Evolutionary conservation across 192 early-diverging fungal species (phyloP).

Genomic region (Dissophora ornata): DNA sequence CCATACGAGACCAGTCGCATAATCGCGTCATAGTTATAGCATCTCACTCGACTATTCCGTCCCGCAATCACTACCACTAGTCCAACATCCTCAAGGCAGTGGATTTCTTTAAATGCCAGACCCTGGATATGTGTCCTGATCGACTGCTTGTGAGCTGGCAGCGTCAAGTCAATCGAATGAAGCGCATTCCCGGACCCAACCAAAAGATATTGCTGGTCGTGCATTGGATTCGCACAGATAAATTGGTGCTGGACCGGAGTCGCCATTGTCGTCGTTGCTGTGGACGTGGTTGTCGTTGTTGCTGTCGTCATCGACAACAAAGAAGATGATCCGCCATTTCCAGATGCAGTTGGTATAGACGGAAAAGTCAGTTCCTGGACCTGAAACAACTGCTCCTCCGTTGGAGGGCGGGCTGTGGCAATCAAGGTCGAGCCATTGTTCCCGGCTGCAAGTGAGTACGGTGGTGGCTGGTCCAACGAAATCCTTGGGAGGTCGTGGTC

Average conservation of each 20-base stretch:
- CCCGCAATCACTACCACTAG: constrained; percentile 47
- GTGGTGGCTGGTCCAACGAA: constrained; percentile 29
- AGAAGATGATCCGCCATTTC: too few relatives aligned
- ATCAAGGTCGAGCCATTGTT: constrained; percentile 14
- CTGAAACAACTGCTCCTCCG: constrained; percentile 41
- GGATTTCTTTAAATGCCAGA: constrained; percentile 43
- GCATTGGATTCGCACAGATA: constrained; percentile 50
- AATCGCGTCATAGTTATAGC: constrained; percentile 50
- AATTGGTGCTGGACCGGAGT: not conserved
- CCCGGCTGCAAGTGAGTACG: constrained; percentile 17
- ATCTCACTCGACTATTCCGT: constrained; percentile 36
- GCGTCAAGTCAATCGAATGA: constrained; percentile 47
- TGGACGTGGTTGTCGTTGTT: too few relatives aligned
- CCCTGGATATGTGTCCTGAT: constrained; percentile 48
- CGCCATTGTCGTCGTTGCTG: too few relatives aligned
- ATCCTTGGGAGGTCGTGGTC: not conserved
- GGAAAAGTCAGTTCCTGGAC: constrained; percentile 27
- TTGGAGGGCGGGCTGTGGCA: constrained; percentile 8
- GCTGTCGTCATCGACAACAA: too few relatives aligned
- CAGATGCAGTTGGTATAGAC: too few relatives aligned
- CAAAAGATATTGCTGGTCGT: constrained; percentile 51
- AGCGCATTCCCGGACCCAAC: constrained; percentile 37
- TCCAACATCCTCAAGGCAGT: constrained; percentile 47
- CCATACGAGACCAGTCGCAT: constrained; percentile 39
- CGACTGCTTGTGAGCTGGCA: constrained; percentile 22